Evolutionary conservation across 129 eudicot species (phyloP).

Genomic region (Pittosporum tobira): DNA sequence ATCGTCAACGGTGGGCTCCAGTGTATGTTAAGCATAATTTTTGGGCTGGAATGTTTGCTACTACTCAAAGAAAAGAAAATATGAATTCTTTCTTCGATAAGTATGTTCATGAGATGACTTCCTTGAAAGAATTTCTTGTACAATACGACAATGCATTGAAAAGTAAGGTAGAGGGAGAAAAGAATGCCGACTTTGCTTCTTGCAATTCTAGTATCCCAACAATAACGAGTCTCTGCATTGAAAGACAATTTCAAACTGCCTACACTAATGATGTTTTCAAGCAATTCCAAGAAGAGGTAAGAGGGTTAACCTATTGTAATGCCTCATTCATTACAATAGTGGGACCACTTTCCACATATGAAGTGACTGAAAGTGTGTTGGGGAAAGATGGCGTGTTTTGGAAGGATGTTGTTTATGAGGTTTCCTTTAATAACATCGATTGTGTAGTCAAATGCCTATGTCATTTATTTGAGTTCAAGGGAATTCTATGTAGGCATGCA

Average conservation of each 20-base stretch:
- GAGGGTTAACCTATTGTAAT: slow-evolving; percentile 1
- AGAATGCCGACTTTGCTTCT: neutral
- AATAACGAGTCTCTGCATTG: neutral
- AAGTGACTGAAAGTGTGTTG: neutral
- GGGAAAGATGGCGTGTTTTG: neutral
- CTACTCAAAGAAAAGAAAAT: slow-evolving; percentile 14
- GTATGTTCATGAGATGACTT: slow-evolving; percentile 1
- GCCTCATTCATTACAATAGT: neutral
- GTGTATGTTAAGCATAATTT: slow-evolving; percentile 11
- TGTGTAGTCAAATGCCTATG: slow-evolving; percentile 7
- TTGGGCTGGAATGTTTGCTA: slow-evolving; percentile 25
- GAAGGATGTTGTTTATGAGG: slow-evolving; percentile 3
- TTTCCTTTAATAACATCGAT: neutral
- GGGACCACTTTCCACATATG: neutral
- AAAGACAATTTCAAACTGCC: slow-evolving; percentile 8
- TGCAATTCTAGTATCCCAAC: neutral
- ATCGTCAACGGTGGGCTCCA: slow-evolving; percentile 9
- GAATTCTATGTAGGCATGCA: slow-evolving; percentile 13
- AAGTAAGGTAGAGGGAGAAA: slow-evolving; percentile 7
- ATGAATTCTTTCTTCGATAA: slow-evolving; percentile 10
- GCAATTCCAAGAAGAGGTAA: slow-evolving; percentile 14
- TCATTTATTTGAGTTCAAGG: slow-evolving; percentile 12
- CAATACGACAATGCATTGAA: neutral
- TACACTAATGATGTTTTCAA: slow-evolving; percentile 14
- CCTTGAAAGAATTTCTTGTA: slow-evolving; percentile 9